Evolutionary conservation across 2,329 filamentous ascomycete species (phyloP), one percentile per base, ranked within the genome.

Genomic region (Verticillium dahliae): DNA sequence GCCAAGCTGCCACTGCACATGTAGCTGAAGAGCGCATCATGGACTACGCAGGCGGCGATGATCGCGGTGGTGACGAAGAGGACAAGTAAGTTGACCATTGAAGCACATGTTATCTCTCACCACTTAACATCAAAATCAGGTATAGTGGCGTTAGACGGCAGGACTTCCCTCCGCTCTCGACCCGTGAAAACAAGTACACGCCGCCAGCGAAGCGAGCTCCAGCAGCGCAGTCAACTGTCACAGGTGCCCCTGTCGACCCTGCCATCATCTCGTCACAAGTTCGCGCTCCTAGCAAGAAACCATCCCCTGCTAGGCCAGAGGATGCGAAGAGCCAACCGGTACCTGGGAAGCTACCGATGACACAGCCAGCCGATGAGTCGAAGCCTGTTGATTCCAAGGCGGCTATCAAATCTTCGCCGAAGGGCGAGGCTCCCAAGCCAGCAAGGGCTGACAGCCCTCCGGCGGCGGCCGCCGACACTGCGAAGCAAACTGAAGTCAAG

Each of bases 191-290:
- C 75, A 94, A 91, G 74, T 99, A 99, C 74, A 96, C 90, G 0
- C 94, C 95, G 38, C 95, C 95, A 4, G 94, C 91, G 18, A 86
- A 91, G 73, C 87, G 95, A 68, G 90, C 93, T 9, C 91, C 91
- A 18, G 85, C 90, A 37, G 87, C 82, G 33, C 85, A 91, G 65
- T 80, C 91, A 4, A 90, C 88, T 9, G 88, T 93, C 27, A 83
- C 86, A 66, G 90, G 91, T 54, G 90, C 87, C 50, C 91, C 91
- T 14, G 85, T 94, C 58, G 91, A 97, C 71, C 91, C 92, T 63
- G 91, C 93, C 38, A 96, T 96, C 70, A 96, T 97, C 69, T 94
- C 91, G 6, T 88, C 92, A n/a, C 89, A 92, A 70, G 79, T 96
- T 62, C 85, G 82, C 69, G 74, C 71, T 34, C 73, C 73, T 22